Evolutionary conservation across 2,329 filamentous ascomycete species (phyloP), one percentile per base, ranked within the genome.

Genomic region (Trichoderma atrobrunneum): DNA sequence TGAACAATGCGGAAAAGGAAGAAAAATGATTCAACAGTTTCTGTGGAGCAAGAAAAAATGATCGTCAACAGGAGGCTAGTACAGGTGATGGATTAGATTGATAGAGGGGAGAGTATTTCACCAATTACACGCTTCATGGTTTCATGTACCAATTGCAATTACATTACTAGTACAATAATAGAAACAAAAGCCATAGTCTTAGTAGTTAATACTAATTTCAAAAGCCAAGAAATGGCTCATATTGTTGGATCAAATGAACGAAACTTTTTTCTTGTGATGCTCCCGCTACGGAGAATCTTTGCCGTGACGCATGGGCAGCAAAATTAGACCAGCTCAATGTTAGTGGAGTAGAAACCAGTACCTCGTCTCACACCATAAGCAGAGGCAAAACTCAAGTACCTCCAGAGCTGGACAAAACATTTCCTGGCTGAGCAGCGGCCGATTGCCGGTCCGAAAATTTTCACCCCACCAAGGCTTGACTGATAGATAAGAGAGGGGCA

Each of bases 361-460:
- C 68, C n/a, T 64, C 11, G 2, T 2, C 18, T 18, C 10, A 30
- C 16, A 26, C 16, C 7, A 21, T 8, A 14, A 7, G 24, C 18
- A 7, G 5, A 4, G 5, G 21, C 32, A 11, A 10, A 18, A 1
- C 8, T 34, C 10, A 71, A 24, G 68, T 71, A 71, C 60, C 48
- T 1, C 21, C 26, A 32, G n/a, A 48, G 3, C 56, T 32, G n/a
- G 18, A 39, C 16, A 16, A 21, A 71, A 64, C 59, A 71, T 5
- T 26, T 32, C n/a, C 11, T 5, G n/a, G 32, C 34, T 39, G 26
- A 62, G 24, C 56, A 54, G 59, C 68, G 72, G 72, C 72, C 72
- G 69, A 75, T 72, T 67, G 70, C 70, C 70, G 73, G 74, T 59
- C 74, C 74, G 68, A 74, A 74, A 75, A 74, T 70, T 75, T 75